These are phyloP conservation scores for Gossypium arboreum DNA, from an alignment of 345 rosid genomes.

Conservation along the genomic window DNA sequence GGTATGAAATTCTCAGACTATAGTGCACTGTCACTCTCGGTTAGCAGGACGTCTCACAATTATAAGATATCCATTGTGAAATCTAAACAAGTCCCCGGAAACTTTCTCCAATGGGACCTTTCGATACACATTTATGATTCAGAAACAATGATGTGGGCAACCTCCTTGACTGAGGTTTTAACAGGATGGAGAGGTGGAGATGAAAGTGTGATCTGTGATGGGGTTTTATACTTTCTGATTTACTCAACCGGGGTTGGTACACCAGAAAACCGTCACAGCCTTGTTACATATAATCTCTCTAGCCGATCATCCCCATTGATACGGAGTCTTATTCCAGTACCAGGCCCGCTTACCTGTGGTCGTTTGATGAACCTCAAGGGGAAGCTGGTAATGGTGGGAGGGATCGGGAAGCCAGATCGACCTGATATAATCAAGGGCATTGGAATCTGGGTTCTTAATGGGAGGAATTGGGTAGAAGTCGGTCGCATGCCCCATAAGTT, in stretches of 20 bases:
- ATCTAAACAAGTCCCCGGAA: constrained; percentile 75
- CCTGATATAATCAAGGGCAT: constrained; percentile 89
- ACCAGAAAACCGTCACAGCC: constrained; percentile 71
- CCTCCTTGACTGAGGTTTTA: constrained; percentile 56
- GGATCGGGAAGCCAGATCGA: constrained; percentile 85
- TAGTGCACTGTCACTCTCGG: constrained; percentile 69
- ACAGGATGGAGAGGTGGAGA: constrained; percentile 97
- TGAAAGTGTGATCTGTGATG: constrained; percentile 76
- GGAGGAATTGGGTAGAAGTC: constrained; percentile 68
- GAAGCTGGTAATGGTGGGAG: constrained; percentile 89
- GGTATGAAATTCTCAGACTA: constrained; percentile 69
- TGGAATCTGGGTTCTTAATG: constrained; percentile 80
- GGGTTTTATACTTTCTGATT: constrained; percentile 65
- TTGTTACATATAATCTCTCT: constrained; percentile 52
- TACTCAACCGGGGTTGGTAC: constrained; percentile 61
- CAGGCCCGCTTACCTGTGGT: constrained; percentile 88
- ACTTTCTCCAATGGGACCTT: constrained; percentile 72
- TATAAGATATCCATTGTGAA: constrained; percentile 74
- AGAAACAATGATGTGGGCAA: constrained; percentile 61
- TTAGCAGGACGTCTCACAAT: constrained; percentile 36
- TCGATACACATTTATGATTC: constrained; percentile 67
- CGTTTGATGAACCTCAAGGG: constrained; percentile 85
- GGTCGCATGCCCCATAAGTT: constrained; percentile 81
- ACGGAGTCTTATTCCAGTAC: constrained; percentile 54
- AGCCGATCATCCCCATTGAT: constrained; percentile 40